A percentile compares a stretch with the other conserved stretches of the same genome.
Evolutionary conservation across 2,329 filamentous ascomycete genomes (phyloP).

Genomic region (Lachnellula suecica): DNA sequence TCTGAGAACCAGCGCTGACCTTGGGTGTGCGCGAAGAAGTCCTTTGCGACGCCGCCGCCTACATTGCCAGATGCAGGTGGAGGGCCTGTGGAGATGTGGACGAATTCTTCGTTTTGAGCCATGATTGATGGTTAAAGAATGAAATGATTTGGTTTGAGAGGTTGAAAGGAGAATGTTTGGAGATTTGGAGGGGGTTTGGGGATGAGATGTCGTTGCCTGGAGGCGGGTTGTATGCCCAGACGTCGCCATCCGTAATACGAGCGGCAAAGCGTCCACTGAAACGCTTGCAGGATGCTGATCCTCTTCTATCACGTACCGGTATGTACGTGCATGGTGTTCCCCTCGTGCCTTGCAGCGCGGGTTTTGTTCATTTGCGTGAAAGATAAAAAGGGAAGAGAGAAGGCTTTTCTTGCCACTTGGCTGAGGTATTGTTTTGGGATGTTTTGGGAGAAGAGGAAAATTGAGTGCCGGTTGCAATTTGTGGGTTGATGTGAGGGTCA

Average conservation of each 20-base stretch:
- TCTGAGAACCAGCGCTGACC: conserved; percentile 20
- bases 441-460: too few species aligned
- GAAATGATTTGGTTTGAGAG: neutral
- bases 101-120: conserved; percentile 20
- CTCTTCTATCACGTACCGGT: too few species aligned
- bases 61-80: neutral
- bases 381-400: too few species aligned
- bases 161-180: neutral
- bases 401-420: too few species aligned
- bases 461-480: too few species aligned
- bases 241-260: neutral
- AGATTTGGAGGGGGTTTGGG: neutral
- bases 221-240: neutral
- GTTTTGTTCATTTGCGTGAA: too few species aligned
- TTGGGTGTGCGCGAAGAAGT: conserved; percentile 18
- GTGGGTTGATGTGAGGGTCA: too few species aligned
- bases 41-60: conserved; percentile 9
- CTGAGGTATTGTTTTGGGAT: too few species aligned
- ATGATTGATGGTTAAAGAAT: conserved; percentile 3
- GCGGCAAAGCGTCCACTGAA: neutral
- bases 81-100: conserved; percentile 11
- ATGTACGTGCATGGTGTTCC: too few species aligned
- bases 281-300: neutral
- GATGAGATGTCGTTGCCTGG: neutral
- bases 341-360: too few species aligned